Evolutionary conservation across 78 protist species (phyloP).

Genomic region (Dictyostelium firmibasis): DNA sequence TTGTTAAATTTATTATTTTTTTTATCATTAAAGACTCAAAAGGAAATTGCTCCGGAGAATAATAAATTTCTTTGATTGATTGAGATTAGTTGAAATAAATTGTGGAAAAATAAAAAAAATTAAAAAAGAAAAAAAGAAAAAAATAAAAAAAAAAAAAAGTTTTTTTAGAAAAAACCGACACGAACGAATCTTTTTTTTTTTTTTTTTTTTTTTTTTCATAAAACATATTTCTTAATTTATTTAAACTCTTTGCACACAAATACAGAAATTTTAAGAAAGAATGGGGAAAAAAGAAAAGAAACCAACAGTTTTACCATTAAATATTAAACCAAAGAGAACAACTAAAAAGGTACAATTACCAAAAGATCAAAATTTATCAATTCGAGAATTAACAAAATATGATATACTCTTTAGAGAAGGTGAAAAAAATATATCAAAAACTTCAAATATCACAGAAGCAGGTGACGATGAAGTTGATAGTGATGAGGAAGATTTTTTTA

Average conservation of each 20-base stretch:
- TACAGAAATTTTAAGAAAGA: not conserved
- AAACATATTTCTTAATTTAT: not conserved
- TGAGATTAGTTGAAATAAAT: no score
- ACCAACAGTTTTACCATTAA: not conserved
- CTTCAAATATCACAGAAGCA: not conserved
- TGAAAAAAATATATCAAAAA: not conserved
- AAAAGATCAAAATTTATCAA: not conserved
- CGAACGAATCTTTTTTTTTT: not conserved
- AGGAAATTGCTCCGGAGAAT: no score
- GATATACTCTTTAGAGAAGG: not conserved
- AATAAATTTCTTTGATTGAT: no score
- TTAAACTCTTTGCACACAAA: not conserved
- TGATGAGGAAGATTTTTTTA: slow-evolving; percentile 44
- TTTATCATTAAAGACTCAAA: no score
- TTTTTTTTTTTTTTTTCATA: not conserved
- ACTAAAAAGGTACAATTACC: not conserved
- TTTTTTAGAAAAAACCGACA: not conserved
- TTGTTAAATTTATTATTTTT: no score
- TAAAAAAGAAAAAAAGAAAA: not conserved
- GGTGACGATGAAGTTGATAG: slow-evolving; percentile 26
- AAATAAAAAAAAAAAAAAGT: not conserved
- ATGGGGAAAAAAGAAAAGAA: not conserved
- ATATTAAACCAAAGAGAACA: not conserved
- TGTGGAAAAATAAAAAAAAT: not conserved
- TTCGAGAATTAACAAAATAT: not conserved